Evolutionary conservation across 2,329 filamentous ascomycete genomes (phyloP).

Genomic region (Ophiostoma himal-ulmi): DNA sequence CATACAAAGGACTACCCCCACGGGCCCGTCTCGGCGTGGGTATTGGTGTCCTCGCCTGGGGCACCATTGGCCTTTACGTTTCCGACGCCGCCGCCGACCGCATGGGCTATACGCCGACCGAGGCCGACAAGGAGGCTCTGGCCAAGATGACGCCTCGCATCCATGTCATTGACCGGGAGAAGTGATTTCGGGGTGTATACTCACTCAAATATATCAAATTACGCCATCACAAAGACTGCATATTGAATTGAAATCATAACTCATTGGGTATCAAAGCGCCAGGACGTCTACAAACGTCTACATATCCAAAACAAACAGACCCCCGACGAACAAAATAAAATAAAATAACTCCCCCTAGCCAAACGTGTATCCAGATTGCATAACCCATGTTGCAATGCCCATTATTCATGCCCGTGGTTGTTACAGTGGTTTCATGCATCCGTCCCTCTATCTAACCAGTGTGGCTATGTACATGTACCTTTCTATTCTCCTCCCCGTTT

Average conservation of each 20-base stretch:
- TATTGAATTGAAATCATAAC: not conserved
- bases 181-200: slow-evolving; percentile 5
- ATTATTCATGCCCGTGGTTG: slow-evolving; percentile 2
- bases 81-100: slow-evolving; percentile 68
- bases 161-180: slow-evolving; percentile 50
- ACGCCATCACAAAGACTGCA: not conserved
- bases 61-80: slow-evolving; percentile 63
- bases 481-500: not conserved
- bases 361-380: not conserved
- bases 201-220: not conserved
- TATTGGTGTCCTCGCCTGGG: slow-evolving; percentile 69
- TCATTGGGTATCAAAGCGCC: slow-evolving; percentile 6
- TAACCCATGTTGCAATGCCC: slow-evolving; percentile 5
- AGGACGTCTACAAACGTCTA: not conserved
- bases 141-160: slow-evolving; percentile 58
- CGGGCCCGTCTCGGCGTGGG: slow-evolving; percentile 68
- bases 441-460: not conserved
- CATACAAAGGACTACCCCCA: slow-evolving; percentile 66
- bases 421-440: slow-evolving; percentile 9
- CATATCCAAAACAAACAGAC: not conserved
- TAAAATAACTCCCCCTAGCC: slow-evolving; percentile 6
- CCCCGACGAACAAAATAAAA: slow-evolving; percentile 5
- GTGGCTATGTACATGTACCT: not conserved
- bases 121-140: slow-evolving; percentile 65
- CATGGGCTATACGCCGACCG: slow-evolving; percentile 65